These are phyloP conservation scores for Musa schizocarpa DNA, from an alignment of 176 grass and related monocot genomes.

Conservation along the genomic window DNA sequence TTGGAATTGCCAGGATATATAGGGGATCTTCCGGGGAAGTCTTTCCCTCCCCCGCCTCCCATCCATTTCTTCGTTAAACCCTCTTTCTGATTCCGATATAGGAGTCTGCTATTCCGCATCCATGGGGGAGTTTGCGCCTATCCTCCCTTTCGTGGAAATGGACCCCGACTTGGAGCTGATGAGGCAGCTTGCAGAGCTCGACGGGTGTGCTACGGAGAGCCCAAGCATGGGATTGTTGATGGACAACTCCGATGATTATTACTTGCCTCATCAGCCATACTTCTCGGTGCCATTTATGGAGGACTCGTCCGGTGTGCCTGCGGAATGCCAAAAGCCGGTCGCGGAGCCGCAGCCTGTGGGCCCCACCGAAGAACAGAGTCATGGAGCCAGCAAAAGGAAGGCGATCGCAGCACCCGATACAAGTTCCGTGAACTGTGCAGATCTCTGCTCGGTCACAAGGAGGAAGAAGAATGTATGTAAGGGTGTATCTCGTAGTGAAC, in stretches of 20 bases:
- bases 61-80: not conserved
- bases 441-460: not conserved
- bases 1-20: not conserved
- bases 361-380: not conserved
- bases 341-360: not conserved
- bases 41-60: not conserved
- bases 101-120: no score
- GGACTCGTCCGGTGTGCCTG: no score
- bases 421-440: not conserved
- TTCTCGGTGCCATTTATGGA: not conserved
- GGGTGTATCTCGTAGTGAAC: no score
- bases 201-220: not conserved
- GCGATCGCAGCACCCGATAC: not conserved
- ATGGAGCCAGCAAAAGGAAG: not conserved
- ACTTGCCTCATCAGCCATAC: not conserved
- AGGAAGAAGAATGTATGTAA: constrained; percentile 4
- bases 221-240: not conserved
- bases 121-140: not conserved
- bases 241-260: not conserved
- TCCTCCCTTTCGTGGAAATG: not conserved
- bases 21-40: not conserved
- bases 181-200: constrained; percentile 6
- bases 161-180: constrained; percentile 10
- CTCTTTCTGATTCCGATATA: no score
- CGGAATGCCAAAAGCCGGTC: not conserved